A percentile compares a stretch with the other conserved stretches of the same genome.
phyloP scores from a whole-genome alignment of 2,329 filamentous ascomycete species.

The Rhynchosporium secalis region DNA sequence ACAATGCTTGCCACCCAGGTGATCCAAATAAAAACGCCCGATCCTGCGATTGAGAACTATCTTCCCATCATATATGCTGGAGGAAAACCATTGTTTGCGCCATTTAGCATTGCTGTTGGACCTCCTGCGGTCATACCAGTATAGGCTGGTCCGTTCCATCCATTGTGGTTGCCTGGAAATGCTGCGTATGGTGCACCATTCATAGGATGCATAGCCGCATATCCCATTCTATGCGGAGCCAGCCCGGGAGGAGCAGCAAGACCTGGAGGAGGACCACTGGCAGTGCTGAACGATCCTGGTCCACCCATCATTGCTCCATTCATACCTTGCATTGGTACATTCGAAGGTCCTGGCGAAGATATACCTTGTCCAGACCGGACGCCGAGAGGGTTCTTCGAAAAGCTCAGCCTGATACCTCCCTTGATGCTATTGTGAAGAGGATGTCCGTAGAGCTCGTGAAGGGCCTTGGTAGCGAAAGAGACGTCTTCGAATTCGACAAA shows the following conservation, averaged over 20 bases:
- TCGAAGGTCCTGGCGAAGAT: conserved; percentile 42
- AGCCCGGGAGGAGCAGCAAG: conserved; percentile 74
- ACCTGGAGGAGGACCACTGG: conserved; percentile 74
- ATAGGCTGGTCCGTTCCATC: conserved; percentile 36
- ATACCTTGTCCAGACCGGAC: conserved; percentile 73
- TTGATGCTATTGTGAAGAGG: conserved; percentile 89
- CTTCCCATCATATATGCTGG: conserved; percentile 42
- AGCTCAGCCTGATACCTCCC: conserved; percentile 91
- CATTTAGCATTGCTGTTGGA: conserved; percentile 35
- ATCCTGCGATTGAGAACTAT: conserved; percentile 29
- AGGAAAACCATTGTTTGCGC: conserved; percentile 37
- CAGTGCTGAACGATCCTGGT: conserved; percentile 41
- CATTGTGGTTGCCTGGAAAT: conserved; percentile 32
- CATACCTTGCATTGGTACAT: conserved; percentile 54
- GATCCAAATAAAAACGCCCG: conserved; percentile 27
- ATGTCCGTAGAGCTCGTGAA: conserved; percentile 86
- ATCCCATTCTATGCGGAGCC: conserved; percentile 40
- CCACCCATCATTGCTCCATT: conserved; percentile 55
- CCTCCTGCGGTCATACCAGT: conserved; percentile 38
- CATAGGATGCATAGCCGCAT: conserved; percentile 33
- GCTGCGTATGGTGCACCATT: conserved; percentile 32
- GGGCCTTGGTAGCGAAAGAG: conserved; percentile 84
- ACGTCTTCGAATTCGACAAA: conserved; percentile 98
- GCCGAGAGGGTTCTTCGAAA: conserved; percentile 95
- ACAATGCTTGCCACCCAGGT: conserved; percentile 20